Base-by-base conservation (phyloP, 768 basidiomycete genomes). In the Kwoniella sp. region DNA sequence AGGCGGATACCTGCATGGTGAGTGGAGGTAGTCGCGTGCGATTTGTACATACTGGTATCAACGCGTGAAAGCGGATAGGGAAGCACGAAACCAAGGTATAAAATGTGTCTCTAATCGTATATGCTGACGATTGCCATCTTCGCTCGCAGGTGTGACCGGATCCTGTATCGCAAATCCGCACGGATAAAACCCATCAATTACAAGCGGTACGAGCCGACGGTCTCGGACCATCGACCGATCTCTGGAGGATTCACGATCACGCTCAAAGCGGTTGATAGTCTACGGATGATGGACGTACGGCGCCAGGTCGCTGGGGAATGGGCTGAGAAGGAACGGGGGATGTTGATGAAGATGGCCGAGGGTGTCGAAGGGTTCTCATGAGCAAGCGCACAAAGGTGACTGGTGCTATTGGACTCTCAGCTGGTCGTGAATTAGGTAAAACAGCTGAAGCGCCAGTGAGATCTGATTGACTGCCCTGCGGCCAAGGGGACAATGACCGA, bases 151-250 rank as follows among this genome's bases (percentile, higher is more conserved):
- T 99, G 95, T 77, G 95, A 99, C 78, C 88, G 95, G 4, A 86
- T 99, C 23, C 82, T 98, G 47, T 95, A 89, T 87, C 86, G 88
- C 3, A 72, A 76, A 34, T 71, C 68, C 22, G 67, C 70, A 0
- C 84, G 91, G 8, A 87, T 95, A 29, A 77, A 82, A 59, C 85
- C 86, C 75, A 65, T 91, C 70, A 86, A 87, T 72, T 96, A 99
- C 80, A 80, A 80, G 48, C 84, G 95, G 22, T 94, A 91, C 79
- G 93, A 96, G 80, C 86, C 85, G 57, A 90, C 92, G 69, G 87
- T 94, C 4, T 91, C 90, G 9, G 93, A 97, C 81, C 94, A 96
- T 81, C 85, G 91, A 5, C 92, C 94, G 8, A 86, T 98, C 53
- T 92, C 90, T 30, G 89, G 90, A 4, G 90, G 84, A 4, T 93